Conservation (phyloP, 2,329 filamentous ascomycete species). For the Diaporthe caulivora region DNA sequence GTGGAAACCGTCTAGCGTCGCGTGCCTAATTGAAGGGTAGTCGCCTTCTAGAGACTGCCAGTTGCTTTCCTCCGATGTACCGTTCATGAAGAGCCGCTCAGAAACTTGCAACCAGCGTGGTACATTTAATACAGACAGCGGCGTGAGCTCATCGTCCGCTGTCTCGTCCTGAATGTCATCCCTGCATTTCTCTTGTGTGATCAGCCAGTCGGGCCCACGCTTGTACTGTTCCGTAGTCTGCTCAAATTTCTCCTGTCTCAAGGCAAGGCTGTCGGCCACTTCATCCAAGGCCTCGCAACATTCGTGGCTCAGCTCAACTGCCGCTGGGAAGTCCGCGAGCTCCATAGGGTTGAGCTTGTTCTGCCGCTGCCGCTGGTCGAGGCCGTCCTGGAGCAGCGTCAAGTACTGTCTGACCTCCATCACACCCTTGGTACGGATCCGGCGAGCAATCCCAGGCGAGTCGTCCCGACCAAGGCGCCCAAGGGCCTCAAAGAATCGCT, state of each 20-base stretch:
- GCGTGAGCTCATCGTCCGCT: conserved; percentile 31
- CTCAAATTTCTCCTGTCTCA: conserved; percentile 74
- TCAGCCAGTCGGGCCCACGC: conserved; percentile 76
- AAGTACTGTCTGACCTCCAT: conserved; percentile 81
- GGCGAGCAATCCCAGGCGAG: conserved; percentile 69
- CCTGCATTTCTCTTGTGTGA: conserved; percentile 57
- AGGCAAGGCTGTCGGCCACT: conserved; percentile 74
- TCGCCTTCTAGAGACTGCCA: conserved; percentile 72
- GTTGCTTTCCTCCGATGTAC: conserved; percentile 69
- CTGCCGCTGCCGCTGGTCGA: conserved; percentile 54
- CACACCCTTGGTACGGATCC: conserved; percentile 78
- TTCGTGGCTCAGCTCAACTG: conserved; percentile 76
- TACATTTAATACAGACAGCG: conserved; percentile 65
- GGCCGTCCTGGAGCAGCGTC: conserved; percentile 67
- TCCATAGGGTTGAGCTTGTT: conserved; percentile 54
- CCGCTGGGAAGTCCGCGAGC: conserved; percentile 73
- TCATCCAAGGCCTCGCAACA: conserved; percentile 76
- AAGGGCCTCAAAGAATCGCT: conserved; percentile 75
- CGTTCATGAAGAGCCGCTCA: conserved; percentile 81
- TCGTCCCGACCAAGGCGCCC: conserved; percentile 74
- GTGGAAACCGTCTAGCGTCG: conserved; percentile 82
- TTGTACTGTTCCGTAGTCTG: conserved; percentile 68
- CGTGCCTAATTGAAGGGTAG: conserved; percentile 78
- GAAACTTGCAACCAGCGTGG: conserved; percentile 74
- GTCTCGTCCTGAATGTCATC: conserved; percentile 38